Percentiles rank a stretch among this genome's conserved stretches.
Conservation (phyloP, 257 asterid species). For the Primulina tabacum region DNA sequence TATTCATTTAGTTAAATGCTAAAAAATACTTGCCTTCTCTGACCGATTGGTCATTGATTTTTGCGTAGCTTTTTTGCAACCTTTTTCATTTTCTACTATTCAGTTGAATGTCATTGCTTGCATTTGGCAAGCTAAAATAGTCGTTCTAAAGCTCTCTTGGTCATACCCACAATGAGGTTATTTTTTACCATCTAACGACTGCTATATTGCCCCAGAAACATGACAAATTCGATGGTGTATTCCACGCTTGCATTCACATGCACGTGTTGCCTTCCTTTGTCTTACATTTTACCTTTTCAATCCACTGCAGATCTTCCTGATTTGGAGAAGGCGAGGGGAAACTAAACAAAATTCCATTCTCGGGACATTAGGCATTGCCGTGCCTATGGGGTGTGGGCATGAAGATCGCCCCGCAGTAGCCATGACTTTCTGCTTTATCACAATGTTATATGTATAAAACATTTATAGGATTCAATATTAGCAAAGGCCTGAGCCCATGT, state of each 20-base stretch:
- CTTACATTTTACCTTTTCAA: not conserved
- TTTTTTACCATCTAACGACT: not conserved
- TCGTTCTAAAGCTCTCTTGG: not conserved
- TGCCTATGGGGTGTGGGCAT: not conserved
- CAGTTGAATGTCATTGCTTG: not conserved
- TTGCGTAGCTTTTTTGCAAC: not conserved
- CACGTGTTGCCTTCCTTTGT: not conserved
- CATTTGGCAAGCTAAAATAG: not conserved
- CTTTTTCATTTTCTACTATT: not conserved
- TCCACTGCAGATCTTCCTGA: slow-evolving; percentile 77
- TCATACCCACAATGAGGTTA: not conserved
- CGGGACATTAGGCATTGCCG: not conserved
- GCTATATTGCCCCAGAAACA: not conserved
- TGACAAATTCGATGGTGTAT: not conserved
- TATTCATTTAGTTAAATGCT: too few relatives aligned
- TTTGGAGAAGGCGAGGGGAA: slow-evolving; percentile 74
- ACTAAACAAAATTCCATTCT: not conserved
- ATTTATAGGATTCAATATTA: not conserved
- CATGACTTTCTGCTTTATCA: not conserved
- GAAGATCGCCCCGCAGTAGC: not conserved
- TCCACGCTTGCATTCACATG: not conserved
- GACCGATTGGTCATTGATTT: not conserved
- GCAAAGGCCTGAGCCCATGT: not conserved
- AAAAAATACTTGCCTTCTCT: not conserved
- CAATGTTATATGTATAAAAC: too few relatives aligned